phyloP scores from a whole-genome alignment of 2,329 filamentous ascomycete species.

The Cladophialophora carrionii region DNA sequence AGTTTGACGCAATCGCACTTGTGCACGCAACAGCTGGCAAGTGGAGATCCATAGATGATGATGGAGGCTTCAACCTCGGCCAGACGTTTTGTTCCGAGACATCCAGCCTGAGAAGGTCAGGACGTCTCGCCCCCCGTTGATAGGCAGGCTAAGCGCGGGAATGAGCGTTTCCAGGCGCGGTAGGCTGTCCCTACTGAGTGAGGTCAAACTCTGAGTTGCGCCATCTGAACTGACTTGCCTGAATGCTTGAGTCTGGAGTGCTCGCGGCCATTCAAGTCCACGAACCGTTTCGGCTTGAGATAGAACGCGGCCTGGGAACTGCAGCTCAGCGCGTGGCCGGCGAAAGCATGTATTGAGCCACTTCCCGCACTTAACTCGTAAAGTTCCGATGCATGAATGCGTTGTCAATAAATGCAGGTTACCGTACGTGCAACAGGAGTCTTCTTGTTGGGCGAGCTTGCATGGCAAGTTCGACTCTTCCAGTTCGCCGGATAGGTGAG shows the following conservation, averaged over 20 bases:
- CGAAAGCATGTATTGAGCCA: slow-evolving; percentile 19
- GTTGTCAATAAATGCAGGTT: slow-evolving; percentile 27
- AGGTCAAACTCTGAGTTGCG: slow-evolving; percentile 21
- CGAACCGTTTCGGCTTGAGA: slow-evolving; percentile 16
- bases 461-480: not conserved
- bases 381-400: slow-evolving; percentile 29
- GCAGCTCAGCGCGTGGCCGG: slow-evolving; percentile 2
- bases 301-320: slow-evolving; percentile 13
- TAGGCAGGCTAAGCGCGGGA: slow-evolving; percentile 29
- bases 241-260: not conserved
- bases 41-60: slow-evolving; percentile 28
- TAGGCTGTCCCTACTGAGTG: not conserved
- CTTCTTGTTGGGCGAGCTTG: slow-evolving; percentile 21
- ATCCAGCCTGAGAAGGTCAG: not conserved
- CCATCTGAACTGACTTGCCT: slow-evolving; percentile 24
- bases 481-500: not conserved
- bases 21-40: slow-evolving; percentile 29
- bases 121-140: slow-evolving; percentile 1
- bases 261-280: slow-evolving; percentile 8
- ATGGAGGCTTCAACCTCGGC: slow-evolving; percentile 14
- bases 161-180: slow-evolving; percentile 1
- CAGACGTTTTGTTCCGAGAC: not conserved
- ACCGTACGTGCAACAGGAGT: slow-evolving; percentile 4
- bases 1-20: slow-evolving; percentile 28
- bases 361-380: slow-evolving; percentile 22